Evolutionary conservation across 345 rosid species (phyloP).

Genomic region (Linum trigynum): DNA sequence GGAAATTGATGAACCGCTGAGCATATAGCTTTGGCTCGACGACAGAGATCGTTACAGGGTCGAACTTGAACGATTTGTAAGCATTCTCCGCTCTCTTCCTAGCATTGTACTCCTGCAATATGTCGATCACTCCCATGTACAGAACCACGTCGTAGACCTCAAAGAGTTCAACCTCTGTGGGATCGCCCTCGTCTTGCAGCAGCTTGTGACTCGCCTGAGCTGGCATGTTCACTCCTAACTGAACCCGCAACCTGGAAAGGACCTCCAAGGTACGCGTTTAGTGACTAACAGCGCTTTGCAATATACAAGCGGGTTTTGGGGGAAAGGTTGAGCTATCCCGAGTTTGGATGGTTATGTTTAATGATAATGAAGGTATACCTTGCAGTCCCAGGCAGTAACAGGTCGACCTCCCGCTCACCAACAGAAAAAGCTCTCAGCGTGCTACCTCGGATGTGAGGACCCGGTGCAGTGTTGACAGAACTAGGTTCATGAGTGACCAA

Average conservation of each 20-base stretch:
- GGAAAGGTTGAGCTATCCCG: too few relatives aligned
- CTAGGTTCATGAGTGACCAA: slow-evolving; percentile 72
- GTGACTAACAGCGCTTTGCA: too few relatives aligned
- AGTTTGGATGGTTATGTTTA: too few relatives aligned
- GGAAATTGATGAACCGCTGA: slow-evolving; percentile 59
- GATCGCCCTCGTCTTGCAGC: slow-evolving; percentile 34
- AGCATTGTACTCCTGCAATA: slow-evolving; percentile 71
- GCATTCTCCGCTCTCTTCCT: slow-evolving; percentile 68
- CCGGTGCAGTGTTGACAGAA: slow-evolving; percentile 56
- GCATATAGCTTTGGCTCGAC: slow-evolving; percentile 67
- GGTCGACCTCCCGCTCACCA: slow-evolving; percentile 78
- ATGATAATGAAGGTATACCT: slow-evolving; percentile 29
- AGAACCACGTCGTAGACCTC: slow-evolving; percentile 87
- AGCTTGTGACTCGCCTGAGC: slow-evolving; percentile 71
- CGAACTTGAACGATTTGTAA: slow-evolving; percentile 54
- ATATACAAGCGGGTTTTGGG: too few relatives aligned
- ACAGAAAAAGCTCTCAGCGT: slow-evolving; percentile 57
- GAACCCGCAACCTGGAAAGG: slow-evolving; percentile 59
- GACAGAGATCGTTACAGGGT: slow-evolving; percentile 53
- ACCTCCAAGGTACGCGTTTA: too few relatives aligned
- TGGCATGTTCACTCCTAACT: slow-evolving; percentile 95
- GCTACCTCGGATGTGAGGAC: slow-evolving; percentile 80
- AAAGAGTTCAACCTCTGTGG: slow-evolving; percentile 55
- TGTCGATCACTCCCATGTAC: slow-evolving; percentile 85
- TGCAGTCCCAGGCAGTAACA: slow-evolving; percentile 69